Evolutionary conservation across 352 stramenopile genomes (phyloP).

Genomic region (Sclerospora graminicola): DNA sequence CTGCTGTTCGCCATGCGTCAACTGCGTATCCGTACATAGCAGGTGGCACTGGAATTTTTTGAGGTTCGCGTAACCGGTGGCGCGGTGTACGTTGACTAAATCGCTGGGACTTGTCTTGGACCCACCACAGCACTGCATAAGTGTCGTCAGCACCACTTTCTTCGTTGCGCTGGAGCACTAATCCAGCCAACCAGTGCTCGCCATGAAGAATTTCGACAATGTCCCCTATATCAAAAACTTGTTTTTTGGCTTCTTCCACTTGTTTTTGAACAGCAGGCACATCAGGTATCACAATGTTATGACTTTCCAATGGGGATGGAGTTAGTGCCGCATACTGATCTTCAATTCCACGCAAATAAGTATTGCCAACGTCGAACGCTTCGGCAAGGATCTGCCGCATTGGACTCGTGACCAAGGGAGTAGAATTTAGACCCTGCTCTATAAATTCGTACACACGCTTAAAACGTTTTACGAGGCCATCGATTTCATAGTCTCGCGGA

Average conservation of each 20-base stretch:
- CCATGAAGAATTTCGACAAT: constrained; percentile 51
- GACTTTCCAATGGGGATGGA: too few species aligned
- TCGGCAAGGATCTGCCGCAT: constrained; percentile 69
- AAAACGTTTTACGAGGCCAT: constrained; percentile 69
- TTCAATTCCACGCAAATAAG: constrained; percentile 37
- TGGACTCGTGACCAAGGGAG: constrained; percentile 38
- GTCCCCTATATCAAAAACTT: constrained; percentile 5
- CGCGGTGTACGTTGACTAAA: constrained; percentile 45
- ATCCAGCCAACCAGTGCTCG: constrained; percentile 29
- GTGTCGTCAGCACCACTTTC: constrained; percentile 26
- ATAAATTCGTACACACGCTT: constrained; percentile 59
- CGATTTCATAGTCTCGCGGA: constrained; percentile 71
- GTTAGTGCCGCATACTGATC: constrained; percentile 48
- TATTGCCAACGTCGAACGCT: constrained; percentile 46
- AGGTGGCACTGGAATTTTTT: constrained; percentile 1
- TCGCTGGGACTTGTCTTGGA: constrained; percentile 69
- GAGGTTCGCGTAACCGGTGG: constrained; percentile 38
- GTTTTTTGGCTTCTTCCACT: too few species aligned
- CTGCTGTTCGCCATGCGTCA: too few species aligned
- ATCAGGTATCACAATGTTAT: too few species aligned
- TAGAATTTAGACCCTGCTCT: constrained; percentile 32
- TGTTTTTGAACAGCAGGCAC: too few species aligned
- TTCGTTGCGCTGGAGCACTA: constrained; percentile 28
- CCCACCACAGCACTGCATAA: constrained; percentile 78
- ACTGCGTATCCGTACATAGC: too few species aligned